A percentile compares a stretch with the other conserved stretches of the same genome.
Conservation (phyloP, 768 basidiomycete genomes). For the Russula griseocarnosa region DNA sequence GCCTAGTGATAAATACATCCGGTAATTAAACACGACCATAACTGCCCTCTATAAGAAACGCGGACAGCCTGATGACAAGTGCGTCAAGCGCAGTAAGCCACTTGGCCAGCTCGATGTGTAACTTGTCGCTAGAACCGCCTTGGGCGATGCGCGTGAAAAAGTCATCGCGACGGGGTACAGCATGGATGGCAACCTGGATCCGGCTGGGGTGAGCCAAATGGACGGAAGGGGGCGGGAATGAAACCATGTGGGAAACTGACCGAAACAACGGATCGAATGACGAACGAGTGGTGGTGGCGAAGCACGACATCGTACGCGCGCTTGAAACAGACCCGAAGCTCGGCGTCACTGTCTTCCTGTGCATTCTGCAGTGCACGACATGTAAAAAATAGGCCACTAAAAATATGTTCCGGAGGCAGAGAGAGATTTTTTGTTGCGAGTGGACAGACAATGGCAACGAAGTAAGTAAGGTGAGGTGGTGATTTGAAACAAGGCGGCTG, state of each 20-base stretch:
- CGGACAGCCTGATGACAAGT: slow-evolving; percentile 48
- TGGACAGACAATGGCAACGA: slow-evolving; percentile 12
- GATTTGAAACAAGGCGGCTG: slow-evolving; percentile 8
- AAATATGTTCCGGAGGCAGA: not conserved
- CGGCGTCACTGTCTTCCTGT: slow-evolving; percentile 49
- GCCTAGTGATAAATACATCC: not conserved
- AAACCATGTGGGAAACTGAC: slow-evolving; percentile 42
- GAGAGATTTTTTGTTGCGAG: not conserved
- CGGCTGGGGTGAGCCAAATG: slow-evolving; percentile 12
- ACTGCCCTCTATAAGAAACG: slow-evolving; percentile 53
- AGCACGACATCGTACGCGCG: slow-evolving; percentile 67
- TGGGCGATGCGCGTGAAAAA: slow-evolving; percentile 63
- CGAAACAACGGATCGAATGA: slow-evolving; percentile 60
- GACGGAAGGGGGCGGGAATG: not conserved
- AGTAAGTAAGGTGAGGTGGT: not conserved
- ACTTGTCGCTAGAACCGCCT: slow-evolving; percentile 51
- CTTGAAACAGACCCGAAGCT: slow-evolving; percentile 66
- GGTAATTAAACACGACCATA: slow-evolving; percentile 49
- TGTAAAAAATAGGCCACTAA: slow-evolving; percentile 64
- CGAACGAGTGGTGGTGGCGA: slow-evolving; percentile 59
- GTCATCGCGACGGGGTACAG: slow-evolving; percentile 55
- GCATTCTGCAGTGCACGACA: slow-evolving; percentile 64
- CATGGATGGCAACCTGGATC: slow-evolving; percentile 41
- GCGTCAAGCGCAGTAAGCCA: slow-evolving; percentile 60
- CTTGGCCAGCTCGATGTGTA: slow-evolving; percentile 49